These are phyloP conservation scores for Angophora floribunda DNA, from an alignment of 345 rosid genomes.

Conservation along the genomic window DNA sequence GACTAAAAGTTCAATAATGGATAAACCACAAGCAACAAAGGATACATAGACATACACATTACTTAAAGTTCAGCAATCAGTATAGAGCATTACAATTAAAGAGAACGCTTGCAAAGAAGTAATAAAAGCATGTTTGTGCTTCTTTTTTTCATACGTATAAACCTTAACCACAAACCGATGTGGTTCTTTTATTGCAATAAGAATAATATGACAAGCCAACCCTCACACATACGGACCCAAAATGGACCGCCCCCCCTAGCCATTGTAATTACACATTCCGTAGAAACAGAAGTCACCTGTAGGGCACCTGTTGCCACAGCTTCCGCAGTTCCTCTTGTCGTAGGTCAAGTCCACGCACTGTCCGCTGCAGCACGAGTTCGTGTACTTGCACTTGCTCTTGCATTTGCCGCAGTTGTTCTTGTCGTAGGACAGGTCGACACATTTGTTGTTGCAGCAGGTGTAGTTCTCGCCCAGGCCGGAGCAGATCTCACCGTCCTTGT, in stretches of 20 bases:
- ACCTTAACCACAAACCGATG: background rate
- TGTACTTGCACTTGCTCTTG: slow-evolving; percentile 57
- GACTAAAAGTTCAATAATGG: background rate
- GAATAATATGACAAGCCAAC: slow-evolving; percentile 2
- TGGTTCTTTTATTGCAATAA: slow-evolving; percentile 14
- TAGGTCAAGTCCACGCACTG: slow-evolving; percentile 39
- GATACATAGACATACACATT: background rate
- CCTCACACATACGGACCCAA: background rate
- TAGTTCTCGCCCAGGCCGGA: slow-evolving; percentile 4
- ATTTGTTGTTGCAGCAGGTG: slow-evolving; percentile 80
- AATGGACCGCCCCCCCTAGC: background rate
- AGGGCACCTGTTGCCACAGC: slow-evolving; percentile 51
- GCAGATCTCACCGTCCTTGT: slow-evolving; percentile 36
- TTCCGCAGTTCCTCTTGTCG: slow-evolving; percentile 76
- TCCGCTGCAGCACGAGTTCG: slow-evolving; percentile 59
- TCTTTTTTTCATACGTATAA: background rate
- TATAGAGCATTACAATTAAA: background rate
- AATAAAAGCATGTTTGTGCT: background rate
- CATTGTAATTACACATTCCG: slow-evolving; percentile 63
- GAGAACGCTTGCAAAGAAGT: background rate
- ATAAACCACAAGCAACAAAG: background rate
- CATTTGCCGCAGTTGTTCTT: slow-evolving; percentile 64
- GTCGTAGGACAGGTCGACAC: slow-evolving; percentile 37
- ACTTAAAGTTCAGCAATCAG: background rate
- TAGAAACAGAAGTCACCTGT: slow-evolving; percentile 34